Evolutionary conservation across 2,329 filamentous ascomycete genomes (phyloP).

Genomic region (Torrubiellomyces zombiae): DNA sequence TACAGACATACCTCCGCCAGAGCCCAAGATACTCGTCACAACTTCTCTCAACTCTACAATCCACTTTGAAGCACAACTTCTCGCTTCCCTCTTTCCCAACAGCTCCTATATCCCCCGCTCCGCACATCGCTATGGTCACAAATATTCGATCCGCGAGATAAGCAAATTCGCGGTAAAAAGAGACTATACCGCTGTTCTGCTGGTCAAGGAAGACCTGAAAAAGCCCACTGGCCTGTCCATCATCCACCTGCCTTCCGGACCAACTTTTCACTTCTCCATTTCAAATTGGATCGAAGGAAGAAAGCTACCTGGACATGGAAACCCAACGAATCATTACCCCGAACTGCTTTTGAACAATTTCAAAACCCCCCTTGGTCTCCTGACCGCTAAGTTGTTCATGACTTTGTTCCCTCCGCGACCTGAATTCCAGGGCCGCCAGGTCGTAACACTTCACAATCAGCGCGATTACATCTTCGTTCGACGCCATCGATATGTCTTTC

Average conservation of each 20-base stretch:
- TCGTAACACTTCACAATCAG: conserved; percentile 87
- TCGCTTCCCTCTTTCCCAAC: conserved; percentile 76
- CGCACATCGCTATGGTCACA: conserved; percentile 68
- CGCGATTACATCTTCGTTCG: conserved; percentile 92
- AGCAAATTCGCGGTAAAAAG: conserved; percentile 68
- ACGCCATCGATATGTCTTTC: conserved; percentile 80
- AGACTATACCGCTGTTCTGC: conserved; percentile 66
- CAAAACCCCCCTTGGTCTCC: conserved; percentile 74
- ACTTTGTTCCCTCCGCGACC: conserved; percentile 50
- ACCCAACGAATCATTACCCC: conserved; percentile 76
- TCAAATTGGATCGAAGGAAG: conserved; percentile 82
- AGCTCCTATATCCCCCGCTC: conserved; percentile 74
- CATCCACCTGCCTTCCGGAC: conserved; percentile 67
- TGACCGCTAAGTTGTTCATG: conserved; percentile 69
- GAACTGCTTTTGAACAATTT: conserved; percentile 91
- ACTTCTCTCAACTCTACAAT: conserved; percentile 80
- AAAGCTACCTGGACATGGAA: conserved; percentile 74
- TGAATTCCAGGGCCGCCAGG: conserved; percentile 72
- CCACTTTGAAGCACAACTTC: conserved; percentile 63
- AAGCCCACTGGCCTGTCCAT: conserved; percentile 67
- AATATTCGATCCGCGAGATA: conserved; percentile 86
- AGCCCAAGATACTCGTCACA: conserved; percentile 80
- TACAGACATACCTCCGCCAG: conserved; percentile 37
- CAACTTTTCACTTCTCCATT: conserved; percentile 85
- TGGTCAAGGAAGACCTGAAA: conserved; percentile 83